Base-by-base conservation (phyloP, 345 rosid species). In the Salix caprea region DNA sequence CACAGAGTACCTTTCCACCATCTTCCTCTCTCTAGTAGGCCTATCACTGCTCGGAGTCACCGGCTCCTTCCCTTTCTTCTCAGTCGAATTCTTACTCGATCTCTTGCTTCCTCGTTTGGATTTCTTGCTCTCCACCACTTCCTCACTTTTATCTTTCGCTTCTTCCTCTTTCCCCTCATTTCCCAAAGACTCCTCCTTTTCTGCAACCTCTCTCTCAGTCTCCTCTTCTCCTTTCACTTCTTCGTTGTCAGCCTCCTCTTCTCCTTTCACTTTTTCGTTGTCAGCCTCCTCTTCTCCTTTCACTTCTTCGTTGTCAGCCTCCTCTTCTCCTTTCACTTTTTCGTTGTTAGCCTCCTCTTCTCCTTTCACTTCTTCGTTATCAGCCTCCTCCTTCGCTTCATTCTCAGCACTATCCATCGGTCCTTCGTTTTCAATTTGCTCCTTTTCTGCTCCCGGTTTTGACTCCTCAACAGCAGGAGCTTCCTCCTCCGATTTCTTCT, bases 1-100 rank as follows among this genome's bases (percentile, higher is more conserved):
- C 19, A 80, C 81, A 9, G 99, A 91, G 86, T 89, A 96, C 74
- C 98, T 91, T 76, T 96, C 98, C 24, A 96, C 99, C 21, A 86
- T 70, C 84, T 89, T 96, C 85, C 97, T 86, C 88, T 96, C 98
- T 77, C 99, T 90, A 8, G 91, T 82, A 13, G 99, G 98, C 77
- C 98, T 84, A 8, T 92, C 92, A 70, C 89, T 92, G 54, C 82
- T 65, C 12, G 93, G 91, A 24, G 91, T 89, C 67, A 85, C 86
- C 14, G 86, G 76, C 68, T 85, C 87, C 52, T 76, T 83, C 62
- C 26, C 69, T 77, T 74, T 77, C 70, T 56, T 34, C 40, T 81
- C 85, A 1, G 61, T 37, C 19, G 76, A 70, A 44, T 72, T 80
- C 42, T 56, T 65, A 37, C 56, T 28, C 21, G 54, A n/a, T 66